Evolutionary conservation across 2,329 filamentous ascomycete species (phyloP).

Genomic region (Passalora sequoiae): DNA sequence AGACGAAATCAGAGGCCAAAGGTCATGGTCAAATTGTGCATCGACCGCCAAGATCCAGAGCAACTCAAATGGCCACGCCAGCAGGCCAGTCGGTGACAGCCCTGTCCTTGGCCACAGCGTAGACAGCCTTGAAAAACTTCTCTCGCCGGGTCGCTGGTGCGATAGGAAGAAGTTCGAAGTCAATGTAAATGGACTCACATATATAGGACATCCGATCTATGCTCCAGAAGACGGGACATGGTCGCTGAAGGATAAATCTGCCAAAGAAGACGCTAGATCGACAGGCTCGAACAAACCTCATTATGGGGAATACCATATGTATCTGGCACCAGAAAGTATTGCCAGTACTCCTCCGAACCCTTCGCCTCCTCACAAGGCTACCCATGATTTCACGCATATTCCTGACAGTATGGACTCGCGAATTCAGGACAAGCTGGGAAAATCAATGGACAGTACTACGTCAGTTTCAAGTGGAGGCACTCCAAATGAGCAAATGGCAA

Average conservation of each 20-base stretch:
- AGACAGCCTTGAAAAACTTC: conserved; percentile 72
- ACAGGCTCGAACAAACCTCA: background rate
- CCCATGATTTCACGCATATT: conserved; percentile 26
- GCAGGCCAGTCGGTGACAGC: background rate
- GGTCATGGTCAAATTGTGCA: background rate
- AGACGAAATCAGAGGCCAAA: conserved; percentile 7
- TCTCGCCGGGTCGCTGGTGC: conserved; percentile 61
- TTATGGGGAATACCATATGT: conserved; percentile 11
- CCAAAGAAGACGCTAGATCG: conserved; percentile 6
- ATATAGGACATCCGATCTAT: conserved; percentile 78
- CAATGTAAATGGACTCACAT: conserved; percentile 71
- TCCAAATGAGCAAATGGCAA: conserved; percentile 65
- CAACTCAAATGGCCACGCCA: conserved; percentile 6
- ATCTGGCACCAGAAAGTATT: conserved; percentile 12
- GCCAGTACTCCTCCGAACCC: conserved; percentile 6
- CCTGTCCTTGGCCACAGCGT: conserved; percentile 25
- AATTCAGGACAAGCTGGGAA: conserved; percentile 19
- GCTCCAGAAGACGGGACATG: conserved; percentile 61
- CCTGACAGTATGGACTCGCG: conserved; percentile 30
- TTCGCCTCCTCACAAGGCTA: too few relatives aligned
- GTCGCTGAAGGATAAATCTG: conserved; percentile 13
- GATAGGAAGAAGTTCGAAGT: conserved; percentile 84
- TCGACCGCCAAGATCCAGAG: conserved; percentile 2
- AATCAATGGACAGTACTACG: conserved; percentile 26
- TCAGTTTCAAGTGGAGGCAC: conserved; percentile 26